Evolutionary conservation across 306 rosid genomes (phyloP), one percentile per base, ranked within the genome.

Genomic region (Rosa multiflora): DNA sequence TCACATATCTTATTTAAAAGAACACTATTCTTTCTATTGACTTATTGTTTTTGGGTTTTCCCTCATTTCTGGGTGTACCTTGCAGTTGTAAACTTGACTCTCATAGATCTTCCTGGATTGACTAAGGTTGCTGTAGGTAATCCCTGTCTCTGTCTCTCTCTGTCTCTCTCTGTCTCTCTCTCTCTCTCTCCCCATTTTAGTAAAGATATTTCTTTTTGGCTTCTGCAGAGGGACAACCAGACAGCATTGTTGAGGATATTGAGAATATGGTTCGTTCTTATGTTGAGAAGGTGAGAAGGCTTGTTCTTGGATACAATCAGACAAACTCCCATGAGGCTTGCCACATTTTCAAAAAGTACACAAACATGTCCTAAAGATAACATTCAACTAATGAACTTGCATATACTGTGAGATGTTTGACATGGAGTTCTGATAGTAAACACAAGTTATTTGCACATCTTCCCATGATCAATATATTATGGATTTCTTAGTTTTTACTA

Each of bases 101-200:
- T 95, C 62, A 89, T 95, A 40, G 99, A 95, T 85, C 98, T 95
- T 90, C 99, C 99, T 67, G 99, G 99, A 73, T 86, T 95, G 88
- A 95, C 99, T 20, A 95, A 95, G 94, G 99, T 95, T 83, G 99
- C 99, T 81, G 94, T 95, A 84, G 99, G 99, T 95, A 93, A 89
- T 59, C 23, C 49, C 72, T 64, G 14, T 64, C 72, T 66, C 79
- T 49, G 71, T 75, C 58, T 20, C 66, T 52, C 37, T 68, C 5
- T 32, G 59, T 80, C 42, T 78, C 53, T 46, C 21, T 82, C 4
- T 58, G 2, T 59, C 35, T 32, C 67, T 62, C 69, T 26, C 29
- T 26, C 29, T 26, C 29, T 26, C 29, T 26, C 74, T 74, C 42
- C 73, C 67, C 49, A n/a, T 78, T 2, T 29, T 70, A n/a, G 73